Evolutionary conservation across 129 eudicot species (phyloP).

Genomic region (Chrysanthemum makinoi): DNA sequence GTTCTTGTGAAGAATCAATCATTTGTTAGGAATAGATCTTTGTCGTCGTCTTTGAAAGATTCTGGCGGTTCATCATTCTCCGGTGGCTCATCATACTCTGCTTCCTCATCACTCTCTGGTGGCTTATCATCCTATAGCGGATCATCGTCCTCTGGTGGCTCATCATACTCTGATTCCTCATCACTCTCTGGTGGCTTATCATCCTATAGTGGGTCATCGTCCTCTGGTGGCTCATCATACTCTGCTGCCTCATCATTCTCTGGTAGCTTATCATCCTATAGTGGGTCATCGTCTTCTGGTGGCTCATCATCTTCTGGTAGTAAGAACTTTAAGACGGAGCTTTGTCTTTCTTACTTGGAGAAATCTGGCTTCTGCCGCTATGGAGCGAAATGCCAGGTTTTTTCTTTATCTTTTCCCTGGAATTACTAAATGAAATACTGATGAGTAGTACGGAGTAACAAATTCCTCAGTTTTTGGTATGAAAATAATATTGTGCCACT

Average conservation of each 20-base stretch:
- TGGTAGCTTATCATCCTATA: slow-evolving; percentile 27
- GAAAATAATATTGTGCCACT: neutral
- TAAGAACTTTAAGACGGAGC: slow-evolving; percentile 30
- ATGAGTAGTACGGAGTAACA: neutral
- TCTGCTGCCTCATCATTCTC: neutral
- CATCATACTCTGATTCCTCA: neutral
- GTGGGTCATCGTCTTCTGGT: slow-evolving; percentile 5
- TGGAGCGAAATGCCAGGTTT: slow-evolving; percentile 40
- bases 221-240: too few species aligned
- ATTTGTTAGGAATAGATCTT: slow-evolving; percentile 24
- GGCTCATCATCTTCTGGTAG: slow-evolving; percentile 32
- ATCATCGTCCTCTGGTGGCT: neutral
- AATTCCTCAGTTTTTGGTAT: neutral
- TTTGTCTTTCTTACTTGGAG: slow-evolving; percentile 34
- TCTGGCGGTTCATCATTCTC: neutral
- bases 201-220: slow-evolving; percentile 9
- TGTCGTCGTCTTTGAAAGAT: slow-evolving; percentile 34
- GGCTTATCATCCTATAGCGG: slow-evolving; percentile 27
- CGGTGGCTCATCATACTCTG: neutral
- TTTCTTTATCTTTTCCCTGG: slow-evolving; percentile 16
- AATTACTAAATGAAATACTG: slow-evolving; percentile 10
- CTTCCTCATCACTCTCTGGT: neutral
- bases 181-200: slow-evolving; percentile 19
- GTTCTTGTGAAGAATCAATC: slow-evolving; percentile 24
- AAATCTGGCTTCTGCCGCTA: slow-evolving; percentile 31